A percentile compares a stretch with the other conserved stretches of the same genome.
These are phyloP conservation scores for Tolypocladium endophyticum DNA, from an alignment of 2,329 filamentous ascomycete genomes.

Conservation along the genomic window DNA sequence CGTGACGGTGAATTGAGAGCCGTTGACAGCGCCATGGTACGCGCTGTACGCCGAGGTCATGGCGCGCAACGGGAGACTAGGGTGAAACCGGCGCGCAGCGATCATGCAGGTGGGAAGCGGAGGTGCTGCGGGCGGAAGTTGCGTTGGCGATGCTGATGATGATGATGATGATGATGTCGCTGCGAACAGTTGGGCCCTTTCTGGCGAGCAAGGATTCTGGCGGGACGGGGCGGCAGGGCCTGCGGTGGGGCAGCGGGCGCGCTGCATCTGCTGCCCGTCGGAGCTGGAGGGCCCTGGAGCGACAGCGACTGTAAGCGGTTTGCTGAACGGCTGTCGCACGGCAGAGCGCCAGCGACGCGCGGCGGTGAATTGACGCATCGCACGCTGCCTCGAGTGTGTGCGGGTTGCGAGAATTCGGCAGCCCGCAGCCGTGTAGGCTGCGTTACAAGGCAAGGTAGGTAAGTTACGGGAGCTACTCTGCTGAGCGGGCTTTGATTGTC, in stretches of 20 bases:
- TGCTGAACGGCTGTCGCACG: not conserved
- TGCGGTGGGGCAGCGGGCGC: not conserved
- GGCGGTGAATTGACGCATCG: not conserved
- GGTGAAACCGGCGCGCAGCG: constrained; percentile 11
- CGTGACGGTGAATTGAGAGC: constrained; percentile 49
- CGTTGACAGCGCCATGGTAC: constrained; percentile 22
- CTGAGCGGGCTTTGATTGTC: too few relatives aligned
- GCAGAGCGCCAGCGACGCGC: not conserved
- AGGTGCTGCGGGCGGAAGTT: not conserved
- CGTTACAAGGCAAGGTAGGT: too few relatives aligned
- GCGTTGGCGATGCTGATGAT: not conserved
- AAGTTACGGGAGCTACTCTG: too few relatives aligned
- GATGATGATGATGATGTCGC: not conserved
- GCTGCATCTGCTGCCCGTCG: not conserved
- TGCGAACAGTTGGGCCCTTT: not conserved
- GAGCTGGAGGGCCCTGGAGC: not conserved
- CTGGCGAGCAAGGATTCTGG: not conserved
- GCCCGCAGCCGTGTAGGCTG: not conserved
- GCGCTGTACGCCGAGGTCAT: constrained; percentile 29
- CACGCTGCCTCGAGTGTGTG: not conserved
- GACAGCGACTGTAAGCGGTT: not conserved
- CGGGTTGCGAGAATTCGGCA: not conserved
- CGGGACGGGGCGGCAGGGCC: not conserved
- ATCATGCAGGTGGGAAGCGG: constrained; percentile 12
- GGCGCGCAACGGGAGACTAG: constrained; percentile 16